Evolutionary conservation across 2,329 filamentous ascomycete species (phyloP), one percentile per base, ranked within the genome.

Genomic region (Cercospora janseana): DNA sequence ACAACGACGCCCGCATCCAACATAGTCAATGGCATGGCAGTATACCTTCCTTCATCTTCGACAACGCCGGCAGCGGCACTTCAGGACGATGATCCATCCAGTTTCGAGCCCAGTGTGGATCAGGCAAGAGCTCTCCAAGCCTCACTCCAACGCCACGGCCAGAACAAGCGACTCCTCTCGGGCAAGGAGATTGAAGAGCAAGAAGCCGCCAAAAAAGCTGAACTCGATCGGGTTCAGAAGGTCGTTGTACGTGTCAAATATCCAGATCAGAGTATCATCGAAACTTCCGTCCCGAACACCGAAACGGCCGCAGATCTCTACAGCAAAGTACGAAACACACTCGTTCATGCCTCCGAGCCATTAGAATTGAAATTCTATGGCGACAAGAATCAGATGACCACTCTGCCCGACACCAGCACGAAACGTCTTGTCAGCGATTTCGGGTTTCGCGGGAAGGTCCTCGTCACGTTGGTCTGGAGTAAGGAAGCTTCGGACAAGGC

Each of bases 161-260:
- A 83, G 53, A 95, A 95, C 68, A 84, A 79, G 55, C 84, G 89
- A 15, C 80, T 97, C 1, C 81, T 81, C 4, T 94, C 89, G 1
- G 90, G 97, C 69, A 82, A 81, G 26, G 92, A 97, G 66, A 75
- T 94, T 8, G 85, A 83, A 27, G 83, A 84, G 18, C 82, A 83
- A 57, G 83, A 82, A 26, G 75, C 80, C 4, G 83, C 80, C 16
- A 82, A 85, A 45, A 79, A 80, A 38, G 82, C 83, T 23, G 84
- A 77, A 56, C 73, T 90, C 1, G 79, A 83, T 4, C 77, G 79
- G 4, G 77, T 91, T 53, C 81, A 79, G 43, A 80, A 81, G 24
- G 80, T 95, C 24, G 78, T 82, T 21, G 77, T 97, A 56, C 89
- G 87, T 57, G 80, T 96, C 41, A 86, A 91, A 20, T 91, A 96